These are phyloP conservation scores for Ramularia collo-cygni DNA, from an alignment of 2,329 filamentous ascomycete genomes.

Conservation along the genomic window DNA sequence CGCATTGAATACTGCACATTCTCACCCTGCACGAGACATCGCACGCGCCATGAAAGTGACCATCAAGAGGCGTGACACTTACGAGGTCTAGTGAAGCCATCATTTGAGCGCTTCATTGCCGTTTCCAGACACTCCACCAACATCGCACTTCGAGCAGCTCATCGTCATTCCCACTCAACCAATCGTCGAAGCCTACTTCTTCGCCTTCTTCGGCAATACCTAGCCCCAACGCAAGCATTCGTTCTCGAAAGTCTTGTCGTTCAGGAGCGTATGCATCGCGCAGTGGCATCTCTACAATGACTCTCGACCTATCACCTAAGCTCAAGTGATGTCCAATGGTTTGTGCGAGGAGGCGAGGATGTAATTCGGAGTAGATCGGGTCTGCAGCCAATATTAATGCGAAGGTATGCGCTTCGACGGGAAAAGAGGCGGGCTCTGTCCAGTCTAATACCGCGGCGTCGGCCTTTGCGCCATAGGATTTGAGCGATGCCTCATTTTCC, in stretches of 20 bases:
- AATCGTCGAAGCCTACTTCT: constrained; percentile 66
- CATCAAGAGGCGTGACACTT: no score
- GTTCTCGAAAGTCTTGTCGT: constrained; percentile 53
- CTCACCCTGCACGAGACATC: no score
- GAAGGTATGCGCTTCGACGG: constrained; percentile 28
- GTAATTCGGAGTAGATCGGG: constrained; percentile 76
- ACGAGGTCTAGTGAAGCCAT: no score
- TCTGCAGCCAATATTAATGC: constrained; percentile 74
- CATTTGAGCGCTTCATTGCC: constrained; percentile 16
- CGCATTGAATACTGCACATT: no score
- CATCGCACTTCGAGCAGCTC: constrained; percentile 49
- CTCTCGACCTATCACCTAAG: constrained; percentile 50
- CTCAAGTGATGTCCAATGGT: constrained; percentile 64
- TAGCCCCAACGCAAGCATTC: constrained; percentile 52
- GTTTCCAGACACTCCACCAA: constrained; percentile 61
- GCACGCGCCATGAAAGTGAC: no score
- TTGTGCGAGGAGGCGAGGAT: constrained; percentile 65
- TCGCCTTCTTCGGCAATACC: constrained; percentile 53
- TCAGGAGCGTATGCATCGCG: constrained; percentile 64
- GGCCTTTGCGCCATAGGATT: constrained; percentile 49
- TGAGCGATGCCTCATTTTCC: constrained; percentile 54
- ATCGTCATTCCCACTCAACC: constrained; percentile 50
- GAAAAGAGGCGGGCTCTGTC: constrained; percentile 48
- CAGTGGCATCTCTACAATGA: constrained; percentile 73
- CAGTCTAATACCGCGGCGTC: constrained; percentile 67